Base-by-base conservation (phyloP, 108 stramenopile genomes). In the Fistulifera pelliculosa region DNA sequence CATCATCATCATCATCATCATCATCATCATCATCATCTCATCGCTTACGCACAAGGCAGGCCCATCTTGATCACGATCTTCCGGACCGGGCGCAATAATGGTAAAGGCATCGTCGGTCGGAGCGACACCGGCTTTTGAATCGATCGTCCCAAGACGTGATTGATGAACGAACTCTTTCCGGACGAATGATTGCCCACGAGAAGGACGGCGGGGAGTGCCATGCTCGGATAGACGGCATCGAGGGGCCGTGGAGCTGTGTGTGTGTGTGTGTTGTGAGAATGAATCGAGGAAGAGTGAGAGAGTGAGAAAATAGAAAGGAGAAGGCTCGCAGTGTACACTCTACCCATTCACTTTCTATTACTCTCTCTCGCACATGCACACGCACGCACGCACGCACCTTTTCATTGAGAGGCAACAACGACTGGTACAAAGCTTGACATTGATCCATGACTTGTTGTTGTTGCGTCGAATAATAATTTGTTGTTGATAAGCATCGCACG, bases 91-190 rank as follows among this genome's bases (percentile, higher is more conserved):
- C 0, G 93, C 87, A 54, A 99, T 95, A 40, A 99, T 90, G 10
- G 97, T 99, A 62, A 99, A 99, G 49, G 80, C 75, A 78, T 99
- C 99, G 61, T 99, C 99, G 0, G 99, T 99, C n/a, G 99, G 99
- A 13, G 99, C 99, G 25, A 99, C 99, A 3, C 99, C 99, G 0
- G 97, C 91, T 22, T 86, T 79, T 99, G 97, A 43, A 99, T 85
- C 19, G 60, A 47, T 13, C 96, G 75, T 22, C 86, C 87, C 22
- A 94, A 42, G 16, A 97, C 80, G 57, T 96, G 89, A 73, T 99
- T 99, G 74, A 98, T 91, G 59, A 99, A 99, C 64, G 81, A 80
- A 7, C 83, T 86, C 66, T 99, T 99, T 24, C 96, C 94, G 17
- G 74, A 74, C 38, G 76, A 93, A 71, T 99, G 97, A 64, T 99